Percentiles rank a stretch among this genome's conserved stretches.
Conservation (phyloP, 2,329 filamentous ascomycete species). For the Colletotrichum paranaense region DNA sequence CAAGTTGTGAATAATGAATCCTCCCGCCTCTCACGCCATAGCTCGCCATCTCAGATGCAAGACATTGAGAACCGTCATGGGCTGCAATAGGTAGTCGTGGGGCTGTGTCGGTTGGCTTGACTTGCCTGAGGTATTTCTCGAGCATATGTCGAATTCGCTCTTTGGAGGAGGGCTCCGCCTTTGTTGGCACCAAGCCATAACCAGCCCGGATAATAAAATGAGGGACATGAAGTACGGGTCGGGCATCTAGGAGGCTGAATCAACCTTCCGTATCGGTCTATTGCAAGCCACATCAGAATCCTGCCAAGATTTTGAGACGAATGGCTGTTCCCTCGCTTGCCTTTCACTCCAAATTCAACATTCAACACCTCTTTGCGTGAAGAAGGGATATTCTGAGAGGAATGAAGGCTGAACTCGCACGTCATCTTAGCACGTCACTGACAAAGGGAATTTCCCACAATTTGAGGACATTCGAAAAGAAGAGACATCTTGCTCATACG, state of each 20-base stretch:
- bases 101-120: not conserved
- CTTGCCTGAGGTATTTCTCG: not conserved
- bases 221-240: not conserved
- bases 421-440: not conserved
- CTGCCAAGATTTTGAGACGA: constrained; percentile 1
- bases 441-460: constrained; percentile 3
- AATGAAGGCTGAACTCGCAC: constrained; percentile 2
- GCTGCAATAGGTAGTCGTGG: constrained; percentile 14
- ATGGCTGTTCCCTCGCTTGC: not conserved
- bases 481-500: constrained; percentile 16
- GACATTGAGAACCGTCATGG: not conserved
- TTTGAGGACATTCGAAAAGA: not conserved
- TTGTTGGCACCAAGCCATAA: constrained; percentile 1
- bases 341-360: not conserved
- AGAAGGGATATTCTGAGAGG: not conserved
- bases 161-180: not conserved
- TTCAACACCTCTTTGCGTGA: not conserved
- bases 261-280: not conserved
- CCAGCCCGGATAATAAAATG: not conserved
- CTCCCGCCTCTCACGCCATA: constrained; percentile 7
- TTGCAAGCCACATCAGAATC: constrained; percentile 1
- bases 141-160: not conserved
- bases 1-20: not conserved
- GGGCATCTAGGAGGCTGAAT: constrained; percentile 1
- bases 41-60: constrained; percentile 12